Evolutionary conservation across 305 asterid genomes (phyloP).

Genomic region (Solanum hybrid): DNA sequence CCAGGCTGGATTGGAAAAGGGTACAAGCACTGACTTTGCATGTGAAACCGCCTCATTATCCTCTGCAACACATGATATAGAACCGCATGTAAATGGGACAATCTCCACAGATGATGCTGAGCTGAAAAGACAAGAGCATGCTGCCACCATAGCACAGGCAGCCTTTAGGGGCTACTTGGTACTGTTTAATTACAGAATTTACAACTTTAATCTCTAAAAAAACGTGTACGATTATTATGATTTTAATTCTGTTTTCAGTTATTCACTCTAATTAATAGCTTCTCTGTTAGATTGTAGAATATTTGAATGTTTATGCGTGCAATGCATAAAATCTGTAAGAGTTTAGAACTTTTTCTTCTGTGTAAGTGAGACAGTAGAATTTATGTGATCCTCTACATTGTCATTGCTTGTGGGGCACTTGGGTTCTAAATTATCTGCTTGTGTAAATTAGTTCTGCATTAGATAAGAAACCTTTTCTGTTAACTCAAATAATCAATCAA

Average conservation of each 20-base stretch:
- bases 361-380: not conserved
- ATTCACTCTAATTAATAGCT: not conserved
- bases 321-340: not conserved
- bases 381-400: not conserved
- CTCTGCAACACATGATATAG: slow-evolving; percentile 31
- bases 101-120: slow-evolving; percentile 41
- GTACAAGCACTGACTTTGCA: slow-evolving; percentile 27
- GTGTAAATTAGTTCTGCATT: not conserved
- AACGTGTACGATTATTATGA: not conserved
- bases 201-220: not conserved
- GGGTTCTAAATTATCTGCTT: not conserved
- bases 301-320: not conserved
- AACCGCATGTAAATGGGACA: slow-evolving; percentile 21
- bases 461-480: not conserved
- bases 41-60: slow-evolving; percentile 27
- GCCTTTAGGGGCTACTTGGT: slow-evolving; percentile 92
- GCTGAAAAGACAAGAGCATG: slow-evolving; percentile 46
- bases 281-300: not conserved
- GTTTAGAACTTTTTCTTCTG: not conserved
- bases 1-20: slow-evolving; percentile 40
- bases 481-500: not conserved
- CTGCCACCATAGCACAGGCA: slow-evolving; percentile 82
- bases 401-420: not conserved
- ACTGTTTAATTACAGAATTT: slow-evolving; percentile 8
- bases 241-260: not conserved